phyloP scores from a whole-genome alignment of 169 alveolate species.

The Theileria parva region DNA sequence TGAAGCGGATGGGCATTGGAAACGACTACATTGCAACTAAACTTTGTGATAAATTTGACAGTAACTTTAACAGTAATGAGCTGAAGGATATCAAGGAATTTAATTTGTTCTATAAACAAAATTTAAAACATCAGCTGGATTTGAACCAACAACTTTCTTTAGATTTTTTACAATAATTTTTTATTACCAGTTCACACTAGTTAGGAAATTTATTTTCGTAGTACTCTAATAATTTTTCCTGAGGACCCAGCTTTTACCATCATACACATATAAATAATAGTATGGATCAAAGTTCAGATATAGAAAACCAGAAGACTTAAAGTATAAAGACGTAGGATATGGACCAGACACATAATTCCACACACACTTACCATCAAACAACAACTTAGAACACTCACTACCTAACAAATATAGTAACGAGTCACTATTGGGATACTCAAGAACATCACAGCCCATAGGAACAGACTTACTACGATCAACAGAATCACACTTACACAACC shows the following conservation, averaged over 20 bases:
- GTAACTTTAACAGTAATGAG: background rate
- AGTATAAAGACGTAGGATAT: background rate
- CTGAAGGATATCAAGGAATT: constrained; percentile 1
- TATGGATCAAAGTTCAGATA: background rate
- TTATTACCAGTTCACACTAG: no score
- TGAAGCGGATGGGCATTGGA: constrained; percentile 47
- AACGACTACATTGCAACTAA: constrained; percentile 63
- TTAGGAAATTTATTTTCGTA: no score
- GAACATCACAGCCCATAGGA: background rate
- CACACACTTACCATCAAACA: background rate
- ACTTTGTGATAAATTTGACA: constrained; percentile 28
- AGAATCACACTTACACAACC: background rate
- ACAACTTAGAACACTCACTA: background rate
- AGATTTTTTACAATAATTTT: background rate
- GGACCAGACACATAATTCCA: background rate
- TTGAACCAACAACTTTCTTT: constrained; percentile 9
- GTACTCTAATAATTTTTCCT: background rate
- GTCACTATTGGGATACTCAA: background rate
- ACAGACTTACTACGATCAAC: background rate
- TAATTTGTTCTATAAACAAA: constrained; percentile 10
- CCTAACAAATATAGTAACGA: background rate
- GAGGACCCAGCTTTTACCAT: background rate
- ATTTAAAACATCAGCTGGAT: constrained; percentile 3
- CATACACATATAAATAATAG: no score
- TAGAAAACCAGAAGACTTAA: background rate